A percentile compares a stretch with the other conserved stretches of the same genome.
Evolutionary conservation across 2,329 filamentous ascomycete genomes (phyloP).

Genomic region (Aspergillus cejpii): DNA sequence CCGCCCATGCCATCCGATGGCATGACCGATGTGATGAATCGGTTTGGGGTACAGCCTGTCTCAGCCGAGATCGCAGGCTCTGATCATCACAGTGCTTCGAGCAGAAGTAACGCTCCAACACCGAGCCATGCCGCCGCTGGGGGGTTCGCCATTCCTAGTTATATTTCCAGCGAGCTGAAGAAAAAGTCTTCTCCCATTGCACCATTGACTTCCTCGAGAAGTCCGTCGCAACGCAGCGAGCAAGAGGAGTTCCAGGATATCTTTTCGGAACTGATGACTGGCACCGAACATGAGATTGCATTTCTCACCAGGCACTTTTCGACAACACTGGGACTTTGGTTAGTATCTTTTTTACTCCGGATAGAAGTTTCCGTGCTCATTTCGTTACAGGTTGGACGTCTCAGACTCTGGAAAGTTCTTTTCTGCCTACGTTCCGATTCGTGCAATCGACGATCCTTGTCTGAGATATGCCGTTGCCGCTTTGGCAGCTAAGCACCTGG

Average conservation of each 20-base stretch:
- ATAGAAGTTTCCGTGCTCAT: slow-evolving; percentile 8
- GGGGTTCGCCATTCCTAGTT: not conserved
- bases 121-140: slow-evolving; percentile 1
- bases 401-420: slow-evolving; percentile 39
- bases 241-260: slow-evolving; percentile 31
- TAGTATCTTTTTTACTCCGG: slow-evolving; percentile 4
- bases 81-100: slow-evolving; percentile 4
- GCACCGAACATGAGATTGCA: slow-evolving; percentile 34
- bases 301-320: slow-evolving; percentile 36
- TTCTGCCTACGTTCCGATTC: slow-evolving; percentile 32
- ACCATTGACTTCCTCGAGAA: slow-evolving; percentile 9
- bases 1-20: not conserved
- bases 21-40: not conserved
- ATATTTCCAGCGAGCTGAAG: slow-evolving; percentile 1
- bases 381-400: slow-evolving; percentile 29
- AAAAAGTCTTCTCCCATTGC: slow-evolving; percentile 4
- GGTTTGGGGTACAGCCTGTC: not conserved
- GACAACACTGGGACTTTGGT: slow-evolving; percentile 34
- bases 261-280: slow-evolving; percentile 34
- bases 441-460: slow-evolving; percentile 30
- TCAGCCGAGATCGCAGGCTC: not conserved
- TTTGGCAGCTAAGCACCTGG: slow-evolving; percentile 38
- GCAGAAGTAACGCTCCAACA: slow-evolving; percentile 1
- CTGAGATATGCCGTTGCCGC: slow-evolving; percentile 36
- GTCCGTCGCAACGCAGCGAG: slow-evolving; percentile 19